Base-by-base conservation (phyloP, 331 rosid species). In the Phaseolus coccineus region DNA sequence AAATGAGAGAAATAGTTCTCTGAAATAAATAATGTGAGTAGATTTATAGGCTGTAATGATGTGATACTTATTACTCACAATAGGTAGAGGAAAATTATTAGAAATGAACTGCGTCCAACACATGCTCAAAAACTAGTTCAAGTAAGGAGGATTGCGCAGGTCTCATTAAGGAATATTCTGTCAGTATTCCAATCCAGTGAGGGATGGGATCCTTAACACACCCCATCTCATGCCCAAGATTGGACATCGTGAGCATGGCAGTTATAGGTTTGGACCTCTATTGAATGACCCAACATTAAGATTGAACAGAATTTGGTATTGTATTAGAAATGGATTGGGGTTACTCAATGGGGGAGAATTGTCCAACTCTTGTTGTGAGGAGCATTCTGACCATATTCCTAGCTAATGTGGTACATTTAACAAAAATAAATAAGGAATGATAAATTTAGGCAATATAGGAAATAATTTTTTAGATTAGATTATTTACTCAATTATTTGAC, bases 371-470 rank as follows among this genome's bases (percentile, higher is more conserved):
- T 51, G 1, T 51, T 51, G 1, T 16, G 4, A 51, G 24, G 25
- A 16, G 6, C 5, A 51, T 51, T 51, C 24, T 51, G 56, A n/a
- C 56, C 56, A 51, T 51, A 51, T 51, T 51, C 8, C 3, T 51
- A 51, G 62, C 62, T 56, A 56, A 56, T 56, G 63, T 56, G 7
- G 64, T 35, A 1, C 35, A 57, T 25, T 57, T 57, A 57, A 57
- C 64, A 57, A 57, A 25, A 57, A 10, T 56, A 13, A 28, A 12
- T 13, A 27, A 28, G 40, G 40, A 59, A 28, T 28, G 28, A 59
- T 13, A 59, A 57, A 59, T 28, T 59, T 5, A 59, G 66, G 66
- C 28, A 27, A 59, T 6, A 59, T 5, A 59, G 66, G 66, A 59
- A 27, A 59, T 6, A 59, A 28, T 30, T 59, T 22, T n/a, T 28